phyloP scores from a whole-genome alignment of 176 grass and related monocot species.

The Alopecurus myosuroides region DNA sequence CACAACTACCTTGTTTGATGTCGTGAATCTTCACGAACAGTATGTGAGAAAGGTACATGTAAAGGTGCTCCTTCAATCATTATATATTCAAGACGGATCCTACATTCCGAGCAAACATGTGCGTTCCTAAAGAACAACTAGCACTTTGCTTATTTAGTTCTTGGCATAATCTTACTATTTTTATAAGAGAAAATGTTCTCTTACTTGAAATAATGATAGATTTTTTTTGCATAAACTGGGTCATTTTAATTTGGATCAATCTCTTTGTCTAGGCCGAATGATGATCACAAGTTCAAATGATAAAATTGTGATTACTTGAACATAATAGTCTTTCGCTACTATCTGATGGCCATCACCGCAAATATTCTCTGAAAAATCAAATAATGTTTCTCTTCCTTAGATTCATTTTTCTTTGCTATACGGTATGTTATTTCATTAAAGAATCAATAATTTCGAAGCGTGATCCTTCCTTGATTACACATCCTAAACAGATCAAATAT shows the following conservation, averaged over 20 bases:
- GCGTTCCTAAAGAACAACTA: too few species aligned
- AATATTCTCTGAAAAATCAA: background rate
- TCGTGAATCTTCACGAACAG: slow-evolving; percentile 16
- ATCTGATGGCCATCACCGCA: background rate
- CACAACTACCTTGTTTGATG: background rate
- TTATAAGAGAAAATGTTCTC: too few species aligned
- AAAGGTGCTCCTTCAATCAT: slow-evolving; percentile 5
- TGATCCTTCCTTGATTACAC: too few species aligned
- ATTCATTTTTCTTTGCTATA: background rate
- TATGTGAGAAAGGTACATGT: background rate
- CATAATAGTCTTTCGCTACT: background rate
- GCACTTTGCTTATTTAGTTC: too few species aligned
- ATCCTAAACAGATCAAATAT: too few species aligned
- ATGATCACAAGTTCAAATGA: background rate
- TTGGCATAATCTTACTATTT: too few species aligned
- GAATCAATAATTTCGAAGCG: background rate
- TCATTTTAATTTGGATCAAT: too few species aligned
- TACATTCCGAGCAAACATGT: background rate
- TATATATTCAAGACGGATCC: background rate
- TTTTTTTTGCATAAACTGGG: too few species aligned
- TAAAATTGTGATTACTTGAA: background rate
- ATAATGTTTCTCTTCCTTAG: background rate
- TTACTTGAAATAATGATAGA: too few species aligned
- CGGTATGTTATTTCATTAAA: background rate
- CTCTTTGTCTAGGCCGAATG: too few species aligned